Evolutionary conservation across 1,284 basidiomycete species (phyloP), one percentile per base, ranked within the genome.

Genomic region (Leccinum griseonigrum): DNA sequence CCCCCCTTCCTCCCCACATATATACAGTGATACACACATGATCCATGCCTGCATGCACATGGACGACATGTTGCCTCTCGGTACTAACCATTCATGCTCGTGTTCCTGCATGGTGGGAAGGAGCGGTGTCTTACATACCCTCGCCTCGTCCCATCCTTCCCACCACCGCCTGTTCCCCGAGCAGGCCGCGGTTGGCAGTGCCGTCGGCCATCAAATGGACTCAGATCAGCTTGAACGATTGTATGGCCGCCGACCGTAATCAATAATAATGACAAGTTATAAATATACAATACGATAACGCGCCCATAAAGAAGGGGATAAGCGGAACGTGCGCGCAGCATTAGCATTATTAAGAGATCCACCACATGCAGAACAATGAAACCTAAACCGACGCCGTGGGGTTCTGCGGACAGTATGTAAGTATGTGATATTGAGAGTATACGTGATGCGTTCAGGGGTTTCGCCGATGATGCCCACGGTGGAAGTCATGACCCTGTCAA

Each of bases 331-430:
- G 87, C 70, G 82, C 28, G 50, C 50, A 52, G 50, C 50, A 29
- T 52, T 72, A 69, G 77, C 80, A 73, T 88, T 85, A 69, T 56
- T 85, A 83, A 85, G 68, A 18, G 78, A 76, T 67, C 84, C 86
- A 50, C 57, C 86, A 50, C 57, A 67, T 82, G 87, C 70, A 86
- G 85, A 36, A 83, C 85, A 59, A 88, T 74, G 88, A 81, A 62
- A 83, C 84, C 62, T 88, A 78, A 58, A 75, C 80, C n/a, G 87
- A 86, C 69, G 85, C 50, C 50, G 28, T 52, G 26, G 84, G 71
- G 88, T 88, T 91, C 91, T 43, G 84, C 74, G n/a, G 83, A 48
- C 78, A 34, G 11, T 48, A 48, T 48, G 78, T 22, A 22, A 22
- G 22, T 66, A 69, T 83, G 83, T 70, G 86, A 85, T 13, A 82